Evolutionary conservation across 768 basidiomycete genomes (phyloP).

Genomic region (Podaxis sp.): DNA sequence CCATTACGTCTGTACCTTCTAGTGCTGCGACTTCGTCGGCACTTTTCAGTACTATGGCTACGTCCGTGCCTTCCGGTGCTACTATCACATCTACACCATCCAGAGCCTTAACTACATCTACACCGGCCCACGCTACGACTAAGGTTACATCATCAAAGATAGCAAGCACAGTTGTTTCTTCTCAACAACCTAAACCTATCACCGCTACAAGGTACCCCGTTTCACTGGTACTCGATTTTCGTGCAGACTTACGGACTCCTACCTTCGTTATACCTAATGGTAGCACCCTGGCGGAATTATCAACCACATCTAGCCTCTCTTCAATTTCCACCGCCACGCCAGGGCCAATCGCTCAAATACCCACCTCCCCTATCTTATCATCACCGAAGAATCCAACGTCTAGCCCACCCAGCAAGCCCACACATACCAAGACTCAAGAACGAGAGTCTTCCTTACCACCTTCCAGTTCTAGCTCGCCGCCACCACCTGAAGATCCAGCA

Average conservation of each 20-base stretch:
- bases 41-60: background rate
- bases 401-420: background rate
- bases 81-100: background rate
- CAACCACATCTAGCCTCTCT: background rate
- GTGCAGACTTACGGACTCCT: too few species aligned
- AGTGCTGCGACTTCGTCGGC: too few species aligned
- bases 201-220: background rate
- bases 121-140: background rate
- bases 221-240: background rate
- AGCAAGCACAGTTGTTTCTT: background rate
- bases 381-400: background rate
- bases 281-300: background rate
- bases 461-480: too few species aligned
- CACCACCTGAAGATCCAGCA: too few species aligned
- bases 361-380: background rate
- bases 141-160: background rate
- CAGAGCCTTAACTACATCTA: background rate
- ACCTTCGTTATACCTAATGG: background rate
- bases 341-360: too few species aligned
- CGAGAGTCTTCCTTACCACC: too few species aligned
- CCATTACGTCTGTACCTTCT: background rate
- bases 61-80: background rate
- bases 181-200: background rate
- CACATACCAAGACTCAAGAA: too few species aligned
- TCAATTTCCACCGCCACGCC: background rate